Evolutionary conservation across 1,284 basidiomycete species (phyloP).

Genomic region (Fomes fomentarius): DNA sequence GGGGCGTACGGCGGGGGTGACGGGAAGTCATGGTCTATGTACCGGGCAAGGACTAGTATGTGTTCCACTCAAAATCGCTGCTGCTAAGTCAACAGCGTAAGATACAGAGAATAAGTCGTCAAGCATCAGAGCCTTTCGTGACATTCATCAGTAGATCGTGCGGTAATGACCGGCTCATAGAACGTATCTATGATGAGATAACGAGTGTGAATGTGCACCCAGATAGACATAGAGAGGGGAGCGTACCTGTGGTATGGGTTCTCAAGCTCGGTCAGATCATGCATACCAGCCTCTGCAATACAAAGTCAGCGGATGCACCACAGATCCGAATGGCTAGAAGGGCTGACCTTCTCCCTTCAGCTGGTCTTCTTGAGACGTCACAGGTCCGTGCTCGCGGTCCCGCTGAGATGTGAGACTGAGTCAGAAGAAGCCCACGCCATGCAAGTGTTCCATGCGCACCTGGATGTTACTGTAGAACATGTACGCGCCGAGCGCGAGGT

Average conservation of each 20-base stretch:
- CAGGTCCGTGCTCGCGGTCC: constrained; percentile 22
- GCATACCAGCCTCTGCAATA: constrained; percentile 27
- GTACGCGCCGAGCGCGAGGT: constrained; percentile 23
- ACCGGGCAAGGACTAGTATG: too few relatives aligned
- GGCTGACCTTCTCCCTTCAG: constrained; percentile 25
- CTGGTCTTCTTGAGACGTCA: constrained; percentile 19
- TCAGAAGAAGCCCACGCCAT: background rate
- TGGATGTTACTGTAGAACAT: constrained; percentile 27
- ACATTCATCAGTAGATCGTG: too few relatives aligned
- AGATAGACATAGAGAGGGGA: background rate
- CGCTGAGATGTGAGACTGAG: constrained; percentile 6
- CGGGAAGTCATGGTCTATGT: too few relatives aligned
- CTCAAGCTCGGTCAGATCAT: constrained; percentile 27
- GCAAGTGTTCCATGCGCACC: background rate
- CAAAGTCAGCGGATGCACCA: too few relatives aligned
- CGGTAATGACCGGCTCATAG: too few relatives aligned
- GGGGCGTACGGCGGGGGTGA: constrained; percentile 38
- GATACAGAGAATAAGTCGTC: too few relatives aligned
- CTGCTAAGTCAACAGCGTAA: too few relatives aligned
- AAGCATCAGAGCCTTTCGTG: too few relatives aligned
- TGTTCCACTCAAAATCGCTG: too few relatives aligned
- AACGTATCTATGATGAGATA: constrained; percentile 17
- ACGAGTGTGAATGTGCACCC: too few relatives aligned
- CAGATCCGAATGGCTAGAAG: too few relatives aligned
- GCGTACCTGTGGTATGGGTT: constrained; percentile 21